These are phyloP conservation scores for Penicillium bovifimosum DNA, from an alignment of 495 filamentous ascomycete species.

Conservation along the genomic window DNA sequence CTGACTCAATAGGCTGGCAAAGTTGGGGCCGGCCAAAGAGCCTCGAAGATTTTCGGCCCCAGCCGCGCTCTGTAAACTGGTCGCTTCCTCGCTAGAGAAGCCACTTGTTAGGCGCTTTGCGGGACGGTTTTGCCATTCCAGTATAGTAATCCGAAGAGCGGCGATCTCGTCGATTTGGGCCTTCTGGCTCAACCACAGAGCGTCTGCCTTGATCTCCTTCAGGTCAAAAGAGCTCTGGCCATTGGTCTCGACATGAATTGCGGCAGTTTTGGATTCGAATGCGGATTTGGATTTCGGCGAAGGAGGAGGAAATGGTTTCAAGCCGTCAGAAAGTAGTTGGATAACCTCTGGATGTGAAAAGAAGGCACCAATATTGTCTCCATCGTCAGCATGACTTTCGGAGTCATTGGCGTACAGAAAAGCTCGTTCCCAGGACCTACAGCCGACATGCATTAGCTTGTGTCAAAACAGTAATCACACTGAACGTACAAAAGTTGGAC, in stretches of 20 bases:
- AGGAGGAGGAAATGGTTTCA: conserved; percentile 56
- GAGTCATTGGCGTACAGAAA: conserved; percentile 59
- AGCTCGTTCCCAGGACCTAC: conserved; percentile 71
- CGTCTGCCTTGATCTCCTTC: conserved; percentile 77
- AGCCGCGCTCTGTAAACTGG: conserved; percentile 60
- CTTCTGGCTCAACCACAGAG: conserved; percentile 74
- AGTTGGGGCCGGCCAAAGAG: conserved; percentile 42
- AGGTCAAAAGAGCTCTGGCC: conserved; percentile 65
- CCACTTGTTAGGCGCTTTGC: conserved; percentile 57
- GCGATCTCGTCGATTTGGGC: conserved; percentile 73
- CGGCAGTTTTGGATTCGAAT: conserved; percentile 83
- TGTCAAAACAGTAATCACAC: not conserved
- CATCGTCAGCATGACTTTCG: conserved; percentile 42
- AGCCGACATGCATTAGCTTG: not conserved
- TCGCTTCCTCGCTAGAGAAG: conserved; percentile 62
- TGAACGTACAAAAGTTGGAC: conserved; percentile 51
- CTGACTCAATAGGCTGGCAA: conserved; percentile 34
- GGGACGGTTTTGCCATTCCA: conserved; percentile 79
- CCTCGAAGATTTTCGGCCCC: conserved; percentile 51
- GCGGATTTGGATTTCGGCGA: conserved; percentile 57
- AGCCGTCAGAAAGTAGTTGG: conserved; percentile 57
- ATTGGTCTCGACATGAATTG: conserved; percentile 77
- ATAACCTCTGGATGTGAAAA: conserved; percentile 61
- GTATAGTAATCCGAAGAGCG: conserved; percentile 70
- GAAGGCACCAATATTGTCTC: conserved; percentile 52